Base-by-base conservation (phyloP, 805 yeast species). In the Pachysolen tannophilus region DNA sequence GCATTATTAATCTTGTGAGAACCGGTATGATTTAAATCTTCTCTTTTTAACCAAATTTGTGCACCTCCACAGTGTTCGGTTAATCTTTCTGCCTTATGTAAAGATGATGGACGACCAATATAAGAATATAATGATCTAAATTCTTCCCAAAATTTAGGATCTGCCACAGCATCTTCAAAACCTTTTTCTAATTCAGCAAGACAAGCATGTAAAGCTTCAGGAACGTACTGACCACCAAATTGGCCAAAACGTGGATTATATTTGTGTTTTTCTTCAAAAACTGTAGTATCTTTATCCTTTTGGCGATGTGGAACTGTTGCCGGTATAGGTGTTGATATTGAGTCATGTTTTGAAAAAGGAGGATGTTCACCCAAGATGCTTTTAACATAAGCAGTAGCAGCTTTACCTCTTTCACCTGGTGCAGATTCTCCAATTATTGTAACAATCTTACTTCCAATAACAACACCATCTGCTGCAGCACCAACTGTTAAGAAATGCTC, bases 221-320 rank as follows among this genome's bases (percentile, higher is more conserved):
- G 99, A 27, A 92, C 98, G 54, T 86, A 92, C 65, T 92, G 98
- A 41, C 99, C 99, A 56, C 99, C 99, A 54, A 86, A 94, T 33
- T 78, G 87, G 52, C 97, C 99, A 50, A 90, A 90, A 43, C 82
- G 70, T 38, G 90, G 81, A 46, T 77, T 72, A 54, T 72, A 82
- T 43, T 75, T 72, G 53, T 82, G 92, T 13, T 57, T 54, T 2
- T 42, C 39, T 9, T 33, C 35, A 7, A 41, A 33, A 20, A 45
- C 39, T 16, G 45, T 43, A 6, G 43, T 45, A 7, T 48, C 11
- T 21, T 26, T 30, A n/a, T n/a, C n/a, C n/a, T n/a, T n/a, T n/a
- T n/a, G n/a, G n/a, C n/a, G n/a, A n/a, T n/a, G n/a, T n/a, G n/a
- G n/a, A 23, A 23, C 37, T 8, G 21, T 24, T 20, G 33, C 41